These are phyloP conservation scores for Zygotorulaspora danielsina DNA, from an alignment of 805 yeast genomes.

Conservation along the genomic window DNA sequence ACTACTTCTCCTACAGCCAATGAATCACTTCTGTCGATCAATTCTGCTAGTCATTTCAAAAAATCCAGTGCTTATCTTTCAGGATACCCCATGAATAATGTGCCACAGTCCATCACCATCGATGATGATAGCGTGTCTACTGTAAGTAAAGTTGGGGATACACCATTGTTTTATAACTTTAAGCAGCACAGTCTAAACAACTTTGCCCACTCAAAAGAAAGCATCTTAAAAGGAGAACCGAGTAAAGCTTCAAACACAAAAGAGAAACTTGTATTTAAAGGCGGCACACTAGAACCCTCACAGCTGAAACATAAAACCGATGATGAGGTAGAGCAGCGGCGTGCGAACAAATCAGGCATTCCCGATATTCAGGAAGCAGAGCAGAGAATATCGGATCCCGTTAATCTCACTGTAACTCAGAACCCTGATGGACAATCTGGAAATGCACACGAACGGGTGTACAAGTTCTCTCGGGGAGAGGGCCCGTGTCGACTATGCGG, in stretches of 20 bases:
- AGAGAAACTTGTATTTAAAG: not conserved
- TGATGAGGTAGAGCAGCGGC: constrained; percentile 2
- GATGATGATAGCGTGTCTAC: constrained; percentile 7
- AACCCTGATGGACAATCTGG: not conserved
- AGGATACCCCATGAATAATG: constrained; percentile 18
- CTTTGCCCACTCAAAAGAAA: constrained; percentile 6
- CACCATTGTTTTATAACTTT: constrained; percentile 28
- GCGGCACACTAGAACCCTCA: constrained; percentile 5
- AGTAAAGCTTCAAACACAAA: not conserved
- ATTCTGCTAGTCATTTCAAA: constrained; percentile 13
- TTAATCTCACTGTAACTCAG: not conserved
- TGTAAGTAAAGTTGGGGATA: constrained; percentile 15
- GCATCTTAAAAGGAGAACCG: not conserved
- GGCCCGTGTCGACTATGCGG: constrained; percentile 82
- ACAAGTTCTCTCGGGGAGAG: constrained; percentile 50
- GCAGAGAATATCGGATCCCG: not conserved
- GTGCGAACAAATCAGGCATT: not conserved
- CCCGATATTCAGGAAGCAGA: not conserved
- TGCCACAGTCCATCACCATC: constrained; percentile 7
- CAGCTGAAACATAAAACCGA: constrained; percentile 8
- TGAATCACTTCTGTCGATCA: constrained; percentile 4
- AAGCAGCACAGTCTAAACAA: constrained; percentile 5
- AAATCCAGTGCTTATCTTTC: constrained; percentile 37
- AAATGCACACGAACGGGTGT: constrained; percentile 1
- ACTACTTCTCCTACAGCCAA: constrained; percentile 7